Evolutionary conservation across 306 rosid species (phyloP).

Genomic region (Vigna angularis): DNA sequence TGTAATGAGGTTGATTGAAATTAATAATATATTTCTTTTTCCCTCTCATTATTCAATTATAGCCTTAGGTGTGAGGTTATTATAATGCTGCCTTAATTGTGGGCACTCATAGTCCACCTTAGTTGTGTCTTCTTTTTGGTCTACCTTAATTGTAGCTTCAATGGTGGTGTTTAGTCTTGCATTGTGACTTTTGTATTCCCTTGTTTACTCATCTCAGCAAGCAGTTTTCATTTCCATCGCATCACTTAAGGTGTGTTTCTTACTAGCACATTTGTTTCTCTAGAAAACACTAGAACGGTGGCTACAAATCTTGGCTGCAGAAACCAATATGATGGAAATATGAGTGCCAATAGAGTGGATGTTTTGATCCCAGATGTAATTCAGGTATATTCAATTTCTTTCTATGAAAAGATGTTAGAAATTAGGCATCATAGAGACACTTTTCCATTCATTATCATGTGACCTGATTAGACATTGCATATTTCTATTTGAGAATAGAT

Average conservation of each 20-base stretch:
- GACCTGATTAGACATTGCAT: constrained; percentile 17
- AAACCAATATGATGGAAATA: constrained; percentile 50
- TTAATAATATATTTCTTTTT: too few relatives aligned
- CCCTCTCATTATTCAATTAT: too few relatives aligned
- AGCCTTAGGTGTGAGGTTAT: not conserved
- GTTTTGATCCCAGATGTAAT: constrained; percentile 92
- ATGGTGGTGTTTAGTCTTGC: not conserved
- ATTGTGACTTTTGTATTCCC: constrained; percentile 6
- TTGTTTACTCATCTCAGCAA: not conserved
- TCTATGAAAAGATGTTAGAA: constrained; percentile 13
- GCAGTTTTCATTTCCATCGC: constrained; percentile 19
- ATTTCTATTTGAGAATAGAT: constrained; percentile 8
- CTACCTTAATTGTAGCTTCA: not conserved
- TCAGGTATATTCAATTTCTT: constrained; percentile 64
- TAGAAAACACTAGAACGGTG: constrained; percentile 91
- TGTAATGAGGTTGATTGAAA: too few relatives aligned
- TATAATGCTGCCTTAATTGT: not conserved
- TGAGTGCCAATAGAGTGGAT: constrained; percentile 64
- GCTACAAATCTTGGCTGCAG: constrained; percentile 92
- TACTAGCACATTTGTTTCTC: constrained; percentile 36
- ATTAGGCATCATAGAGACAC: not conserved
- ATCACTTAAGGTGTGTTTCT: constrained; percentile 28
- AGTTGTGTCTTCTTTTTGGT: not conserved
- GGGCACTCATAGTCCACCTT: not conserved
- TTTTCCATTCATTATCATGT: constrained; percentile 8